These are phyloP conservation scores for Trichosporon coremiiforme DNA, from an alignment of 1,284 basidiomycete species.

Conservation along the genomic window DNA sequence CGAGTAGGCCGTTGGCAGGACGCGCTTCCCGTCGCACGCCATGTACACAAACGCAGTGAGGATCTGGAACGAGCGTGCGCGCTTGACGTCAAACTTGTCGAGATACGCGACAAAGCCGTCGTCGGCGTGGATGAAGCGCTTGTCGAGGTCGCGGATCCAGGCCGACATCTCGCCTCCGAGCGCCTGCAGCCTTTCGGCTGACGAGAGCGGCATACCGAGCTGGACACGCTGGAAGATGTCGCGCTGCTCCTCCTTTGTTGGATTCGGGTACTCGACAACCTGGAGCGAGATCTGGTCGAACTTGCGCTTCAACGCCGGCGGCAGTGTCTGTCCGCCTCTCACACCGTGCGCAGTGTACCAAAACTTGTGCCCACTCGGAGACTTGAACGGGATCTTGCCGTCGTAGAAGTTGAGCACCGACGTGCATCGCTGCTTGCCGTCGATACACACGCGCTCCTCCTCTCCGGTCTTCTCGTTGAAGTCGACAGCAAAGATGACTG, in stretches of 20 bases:
- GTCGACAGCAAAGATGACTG: constrained; percentile 48
- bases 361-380: constrained; percentile 38
- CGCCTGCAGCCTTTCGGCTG: constrained; percentile 52
- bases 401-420: constrained; percentile 48
- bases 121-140: constrained; percentile 35
- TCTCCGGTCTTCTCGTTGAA: constrained; percentile 22
- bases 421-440: constrained; percentile 55
- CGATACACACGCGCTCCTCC: constrained; percentile 46
- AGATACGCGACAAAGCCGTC: constrained; percentile 11
- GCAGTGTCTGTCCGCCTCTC: constrained; percentile 34
- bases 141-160: constrained; percentile 42
- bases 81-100: constrained; percentile 33
- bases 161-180: constrained; percentile 42
- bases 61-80: constrained; percentile 43
- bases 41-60: constrained; percentile 36
- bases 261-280: constrained; percentile 42
- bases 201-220: constrained; percentile 49
- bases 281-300: constrained; percentile 49
- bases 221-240: constrained; percentile 57
- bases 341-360: constrained; percentile 36
- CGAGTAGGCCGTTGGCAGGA: constrained; percentile 10
- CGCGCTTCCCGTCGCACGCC: constrained; percentile 22
- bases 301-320: constrained; percentile 35
- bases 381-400: constrained; percentile 46
- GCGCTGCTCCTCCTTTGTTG: constrained; percentile 44